Conservation (phyloP, 2,329 filamentous ascomycete genomes). For the Rasamsonia emersonii region DNA sequence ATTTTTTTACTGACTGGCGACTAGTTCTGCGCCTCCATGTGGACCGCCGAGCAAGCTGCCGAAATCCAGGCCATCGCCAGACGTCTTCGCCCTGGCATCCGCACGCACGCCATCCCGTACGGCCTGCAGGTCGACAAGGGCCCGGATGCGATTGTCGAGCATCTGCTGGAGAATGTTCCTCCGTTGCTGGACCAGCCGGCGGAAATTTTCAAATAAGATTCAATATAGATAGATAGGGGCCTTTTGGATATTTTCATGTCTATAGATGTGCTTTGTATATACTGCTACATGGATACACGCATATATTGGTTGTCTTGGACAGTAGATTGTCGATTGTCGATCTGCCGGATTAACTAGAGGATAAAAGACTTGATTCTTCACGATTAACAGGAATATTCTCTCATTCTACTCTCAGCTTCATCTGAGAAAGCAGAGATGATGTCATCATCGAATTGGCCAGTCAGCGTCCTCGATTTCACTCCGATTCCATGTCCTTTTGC, state of each 20-base stretch:
- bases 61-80: conserved; percentile 30
- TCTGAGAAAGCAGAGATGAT: too few relatives aligned
- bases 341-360: too few relatives aligned
- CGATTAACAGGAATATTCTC: too few relatives aligned
- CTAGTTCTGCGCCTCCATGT: conserved; percentile 56
- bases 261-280: neutral
- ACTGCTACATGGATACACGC: too few relatives aligned
- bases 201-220: too few relatives aligned
- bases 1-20: conserved; percentile 1
- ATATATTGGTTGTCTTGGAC: too few relatives aligned
- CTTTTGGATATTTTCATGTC: neutral
- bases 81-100: conserved; percentile 30
- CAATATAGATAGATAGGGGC: neutral
- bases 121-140: conserved; percentile 35
- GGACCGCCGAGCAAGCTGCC: conserved; percentile 36
- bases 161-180: conserved; percentile 34
- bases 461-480: too few relatives aligned
- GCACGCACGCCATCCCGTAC: conserved; percentile 34
- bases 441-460: too few relatives aligned
- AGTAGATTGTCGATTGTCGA: too few relatives aligned
- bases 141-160: conserved; percentile 35
- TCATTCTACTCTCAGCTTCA: too few relatives aligned
- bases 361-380: too few relatives aligned
- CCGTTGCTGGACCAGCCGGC: conserved; percentile 21
- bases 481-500: too few relatives aligned